Evolutionary conservation across 345 rosid genomes (phyloP).

Genomic region (Bruguiera sexangula): DNA sequence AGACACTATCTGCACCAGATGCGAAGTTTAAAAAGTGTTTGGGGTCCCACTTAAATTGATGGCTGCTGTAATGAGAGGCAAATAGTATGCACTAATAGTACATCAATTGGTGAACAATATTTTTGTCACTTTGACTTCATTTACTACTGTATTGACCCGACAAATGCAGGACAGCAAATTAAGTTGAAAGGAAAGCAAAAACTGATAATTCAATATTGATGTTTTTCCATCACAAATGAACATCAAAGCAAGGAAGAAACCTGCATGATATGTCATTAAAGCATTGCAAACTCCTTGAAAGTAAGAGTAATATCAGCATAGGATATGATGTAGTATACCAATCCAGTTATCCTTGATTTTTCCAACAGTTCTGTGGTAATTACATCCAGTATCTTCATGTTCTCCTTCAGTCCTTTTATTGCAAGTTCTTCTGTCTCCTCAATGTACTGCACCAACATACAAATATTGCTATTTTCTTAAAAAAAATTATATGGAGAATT

Average conservation of each 20-base stretch:
- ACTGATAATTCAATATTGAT: no score
- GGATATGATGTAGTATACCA: conserved; percentile 45
- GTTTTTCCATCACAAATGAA: neutral
- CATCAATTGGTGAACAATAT: no score
- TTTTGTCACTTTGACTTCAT: no score
- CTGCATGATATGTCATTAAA: neutral
- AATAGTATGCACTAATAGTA: no score
- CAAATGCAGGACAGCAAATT: no score
- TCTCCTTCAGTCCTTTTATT: conserved; percentile 64
- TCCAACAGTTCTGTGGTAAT: conserved; percentile 66
- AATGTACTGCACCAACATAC: conserved; percentile 62
- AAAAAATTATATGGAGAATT: neutral
- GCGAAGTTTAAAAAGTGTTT: no score
- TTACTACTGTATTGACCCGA: no score
- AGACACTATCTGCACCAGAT: no score
- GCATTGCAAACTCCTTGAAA: conserved; percentile 1
- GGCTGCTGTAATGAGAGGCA: no score
- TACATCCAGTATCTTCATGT: conserved; percentile 68
- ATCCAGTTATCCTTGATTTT: conserved; percentile 84
- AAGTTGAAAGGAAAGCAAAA: no score
- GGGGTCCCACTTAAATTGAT: no score
- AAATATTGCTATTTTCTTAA: neutral
- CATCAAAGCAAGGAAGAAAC: neutral
- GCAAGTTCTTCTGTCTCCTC: conserved; percentile 97
- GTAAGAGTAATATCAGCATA: neutral